Evolutionary conservation across 805 yeast species (phyloP), one percentile per base, ranked within the genome.

Genomic region (Starmera caribaea): DNA sequence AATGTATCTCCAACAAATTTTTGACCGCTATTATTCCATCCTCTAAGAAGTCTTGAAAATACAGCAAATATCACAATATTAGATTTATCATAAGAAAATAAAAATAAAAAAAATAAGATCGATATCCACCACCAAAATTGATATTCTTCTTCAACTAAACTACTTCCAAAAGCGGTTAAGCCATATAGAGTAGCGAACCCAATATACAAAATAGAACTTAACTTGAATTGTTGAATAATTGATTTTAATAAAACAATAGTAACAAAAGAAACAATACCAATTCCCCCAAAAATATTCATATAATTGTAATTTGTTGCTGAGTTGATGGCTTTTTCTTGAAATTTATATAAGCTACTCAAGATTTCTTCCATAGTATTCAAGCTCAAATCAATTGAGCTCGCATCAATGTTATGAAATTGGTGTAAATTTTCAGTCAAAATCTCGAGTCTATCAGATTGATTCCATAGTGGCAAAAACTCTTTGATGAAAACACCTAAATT

Each of bases 91-190:
- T 34, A 29, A 16, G 44, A 41, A 3, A 49, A 38, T 30, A 52
- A 31, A 9, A 45, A 34, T 0, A 50, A 38, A 5, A 51, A 16
- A 32, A 58, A 51, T 13, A 48, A 35, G 1, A 51, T 47, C 5
- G 47, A 55, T 16, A 73, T 62, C 79, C 86, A 83, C 85, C 95
- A 92, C 98, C 98, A 92, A 14, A 89, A 58, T 54, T 89, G 96
- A 54, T 92, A 95, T 54, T 92, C 98, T 57, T 92, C 98, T 53
- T 92, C 98, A 14, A 92, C 82, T 41, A 89, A 67, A 24, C 96
- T 89, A 44, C 94, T 86, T 10, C 89, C 96, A 62, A 89, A 86
- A 46, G 81, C 69, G 0, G 85, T 69, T 0, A 66, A 30, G 3
- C 80, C 72, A 39, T 79, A 69, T 0, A 65, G 36, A 32, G 69